Evolutionary conservation across 129 eudicot species (phyloP).

Genomic region (Scalesia atractyloides): DNA sequence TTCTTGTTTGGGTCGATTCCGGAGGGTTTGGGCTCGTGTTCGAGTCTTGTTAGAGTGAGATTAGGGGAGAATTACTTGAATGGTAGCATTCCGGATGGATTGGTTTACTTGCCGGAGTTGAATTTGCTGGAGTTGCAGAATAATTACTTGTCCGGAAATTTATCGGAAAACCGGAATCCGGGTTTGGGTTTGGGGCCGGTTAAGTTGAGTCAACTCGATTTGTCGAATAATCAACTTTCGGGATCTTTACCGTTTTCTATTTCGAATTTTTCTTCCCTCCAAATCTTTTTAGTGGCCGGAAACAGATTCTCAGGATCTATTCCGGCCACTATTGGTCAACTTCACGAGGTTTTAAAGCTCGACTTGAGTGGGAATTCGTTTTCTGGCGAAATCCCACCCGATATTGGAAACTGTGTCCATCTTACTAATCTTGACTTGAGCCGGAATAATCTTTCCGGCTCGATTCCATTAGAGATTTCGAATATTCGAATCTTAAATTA

Average conservation of each 20-base stretch:
- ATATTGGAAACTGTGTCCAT: conserved; percentile 62
- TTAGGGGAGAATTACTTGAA: conserved; percentile 85
- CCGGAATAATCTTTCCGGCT: conserved; percentile 71
- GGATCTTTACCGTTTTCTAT: conserved; percentile 76
- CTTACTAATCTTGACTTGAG: conserved; percentile 83
- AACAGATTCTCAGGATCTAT: conserved; percentile 72
- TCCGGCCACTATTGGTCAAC: conserved; percentile 71
- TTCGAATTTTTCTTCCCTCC: conserved; percentile 74
- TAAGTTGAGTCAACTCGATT: conserved; percentile 57
- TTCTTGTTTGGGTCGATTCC: conserved; percentile 94
- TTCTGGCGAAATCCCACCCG: conserved; percentile 67
- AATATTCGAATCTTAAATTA: conserved; percentile 63
- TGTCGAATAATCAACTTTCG: conserved; percentile 69
- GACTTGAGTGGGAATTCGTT: conserved; percentile 63
- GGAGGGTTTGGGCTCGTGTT: conserved; percentile 65
- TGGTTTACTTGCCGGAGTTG: conserved; percentile 75
- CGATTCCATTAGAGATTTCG: conserved; percentile 66
- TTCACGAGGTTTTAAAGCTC: conserved; percentile 55
- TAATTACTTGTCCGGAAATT: conserved; percentile 66
- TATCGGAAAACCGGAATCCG: conserved; percentile 51
- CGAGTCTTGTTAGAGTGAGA: conserved; percentile 76
- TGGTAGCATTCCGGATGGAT: conserved; percentile 82
- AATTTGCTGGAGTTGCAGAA: conserved; percentile 82
- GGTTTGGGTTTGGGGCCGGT: conserved; percentile 43
- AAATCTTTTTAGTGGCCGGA: conserved; percentile 57